Conservation (phyloP, 345 rosid genomes). For the Brassica nigra region DNA sequence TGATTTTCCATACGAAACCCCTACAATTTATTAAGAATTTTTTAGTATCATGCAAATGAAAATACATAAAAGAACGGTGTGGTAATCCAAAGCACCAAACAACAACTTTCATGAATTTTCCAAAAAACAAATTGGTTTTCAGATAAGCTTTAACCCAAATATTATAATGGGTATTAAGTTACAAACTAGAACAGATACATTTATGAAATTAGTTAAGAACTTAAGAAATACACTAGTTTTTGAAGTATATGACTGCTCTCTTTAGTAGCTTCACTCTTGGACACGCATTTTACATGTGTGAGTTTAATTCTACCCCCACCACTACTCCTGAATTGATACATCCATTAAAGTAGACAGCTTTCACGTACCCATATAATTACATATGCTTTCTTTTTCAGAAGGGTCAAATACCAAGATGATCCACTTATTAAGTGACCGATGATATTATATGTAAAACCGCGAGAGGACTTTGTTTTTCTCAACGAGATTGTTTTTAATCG, state of each 20-base stretch:
- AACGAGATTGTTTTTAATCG: not conserved
- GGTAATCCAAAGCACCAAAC: not conserved
- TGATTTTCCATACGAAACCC: not conserved
- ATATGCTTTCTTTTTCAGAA: constrained; percentile 9
- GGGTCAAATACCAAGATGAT: not conserved
- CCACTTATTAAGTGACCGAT: constrained; percentile 12
- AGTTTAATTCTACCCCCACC: constrained; percentile 18
- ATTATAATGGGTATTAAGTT: not conserved
- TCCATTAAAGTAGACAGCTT: constrained; percentile 4
- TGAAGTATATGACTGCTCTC: not conserved
- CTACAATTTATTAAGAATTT: not conserved
- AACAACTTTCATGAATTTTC: not conserved
- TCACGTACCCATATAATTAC: not conserved
- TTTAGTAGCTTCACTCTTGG: not conserved
- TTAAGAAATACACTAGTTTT: not conserved
- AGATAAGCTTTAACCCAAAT: not conserved
- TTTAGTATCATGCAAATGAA: not conserved
- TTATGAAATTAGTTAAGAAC: not conserved
- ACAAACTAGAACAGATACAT: not conserved
- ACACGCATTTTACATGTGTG: constrained; percentile 21
- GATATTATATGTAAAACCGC: not conserved
- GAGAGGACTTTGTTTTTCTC: not conserved
- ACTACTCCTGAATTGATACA: not conserved
- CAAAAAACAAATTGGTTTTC: not conserved
- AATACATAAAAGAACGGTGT: not conserved